Evolutionary conservation across 305 asterid species (phyloP).

Genomic region (Solanum aculeatissimum): DNA sequence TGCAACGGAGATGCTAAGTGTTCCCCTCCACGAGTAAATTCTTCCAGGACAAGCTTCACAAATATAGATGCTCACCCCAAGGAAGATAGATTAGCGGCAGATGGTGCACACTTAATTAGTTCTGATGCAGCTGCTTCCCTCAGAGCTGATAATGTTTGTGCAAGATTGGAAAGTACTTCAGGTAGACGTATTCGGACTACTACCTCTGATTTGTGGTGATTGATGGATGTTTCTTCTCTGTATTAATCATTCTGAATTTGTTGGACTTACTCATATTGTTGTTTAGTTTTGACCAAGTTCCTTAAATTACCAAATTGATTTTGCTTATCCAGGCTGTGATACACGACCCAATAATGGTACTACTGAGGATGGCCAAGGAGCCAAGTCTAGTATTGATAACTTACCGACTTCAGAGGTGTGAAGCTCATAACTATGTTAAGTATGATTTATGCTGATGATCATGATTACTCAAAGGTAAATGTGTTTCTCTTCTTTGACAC

Average conservation of each 20-base stretch:
- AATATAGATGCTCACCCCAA: constrained; percentile 34
- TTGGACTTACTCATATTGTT: neutral
- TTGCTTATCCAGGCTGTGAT: constrained; percentile 36
- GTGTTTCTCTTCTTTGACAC: neutral
- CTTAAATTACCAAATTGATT: constrained; percentile 6
- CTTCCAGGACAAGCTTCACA: constrained; percentile 27
- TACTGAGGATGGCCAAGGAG: constrained; percentile 27
- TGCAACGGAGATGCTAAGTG: constrained; percentile 50
- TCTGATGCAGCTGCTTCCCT: constrained; percentile 28
- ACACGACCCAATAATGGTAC: constrained; percentile 34
- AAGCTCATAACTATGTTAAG: neutral
- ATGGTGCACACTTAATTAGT: constrained; percentile 36
- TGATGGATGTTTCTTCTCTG: neutral
- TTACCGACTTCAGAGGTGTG: constrained; percentile 45
- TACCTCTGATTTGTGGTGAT: neutral
- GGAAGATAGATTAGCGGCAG: constrained; percentile 28
- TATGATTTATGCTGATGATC: neutral
- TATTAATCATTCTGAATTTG: neutral
- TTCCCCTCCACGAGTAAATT: constrained; percentile 37
- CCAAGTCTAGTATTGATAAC: constrained; percentile 33
- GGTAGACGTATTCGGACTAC: constrained; percentile 8
- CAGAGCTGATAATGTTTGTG: constrained; percentile 31
- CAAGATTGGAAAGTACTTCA: constrained; percentile 15
- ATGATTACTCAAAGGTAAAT: neutral
- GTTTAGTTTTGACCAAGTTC: neutral